Percentiles rank a stretch among this genome's conserved stretches.
phyloP scores from a whole-genome alignment of 768 basidiomycete genomes.

The Amanita subjunquillea region DNA sequence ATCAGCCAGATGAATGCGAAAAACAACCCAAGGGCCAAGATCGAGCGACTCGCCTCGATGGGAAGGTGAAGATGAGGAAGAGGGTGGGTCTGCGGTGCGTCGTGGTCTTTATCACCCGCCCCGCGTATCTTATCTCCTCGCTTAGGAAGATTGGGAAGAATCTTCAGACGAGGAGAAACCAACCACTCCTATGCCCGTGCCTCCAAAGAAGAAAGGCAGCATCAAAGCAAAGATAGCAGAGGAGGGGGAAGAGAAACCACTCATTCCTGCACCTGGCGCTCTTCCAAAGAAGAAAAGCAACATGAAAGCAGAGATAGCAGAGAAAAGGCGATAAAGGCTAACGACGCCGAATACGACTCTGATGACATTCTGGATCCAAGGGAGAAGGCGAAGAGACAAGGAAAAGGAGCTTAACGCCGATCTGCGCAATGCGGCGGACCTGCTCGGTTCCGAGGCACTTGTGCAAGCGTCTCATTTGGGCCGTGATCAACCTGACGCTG shows the following conservation, averaged over 20 bases:
- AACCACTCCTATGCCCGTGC: constrained; percentile 27
- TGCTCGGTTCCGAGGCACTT: constrained; percentile 64
- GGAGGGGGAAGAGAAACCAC: no score
- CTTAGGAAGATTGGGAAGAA: constrained; percentile 17
- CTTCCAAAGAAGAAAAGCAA: no score
- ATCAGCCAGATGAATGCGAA: constrained; percentile 6
- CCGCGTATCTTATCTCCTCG: background rate
- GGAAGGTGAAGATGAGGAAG: constrained; percentile 51
- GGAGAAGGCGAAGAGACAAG: constrained; percentile 67
- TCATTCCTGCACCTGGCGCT: no score
- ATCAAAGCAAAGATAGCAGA: constrained; percentile 83
- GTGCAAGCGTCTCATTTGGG: constrained; percentile 30
- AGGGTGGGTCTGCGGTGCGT: no score
- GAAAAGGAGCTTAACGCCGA: constrained; percentile 83
- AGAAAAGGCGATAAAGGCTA: no score
- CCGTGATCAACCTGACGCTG: background rate
- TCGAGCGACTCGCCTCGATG: constrained; percentile 33
- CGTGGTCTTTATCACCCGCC: no score
- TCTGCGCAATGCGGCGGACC: constrained; percentile 70
- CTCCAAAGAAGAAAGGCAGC: constrained; percentile 65
- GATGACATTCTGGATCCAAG: constrained; percentile 33
- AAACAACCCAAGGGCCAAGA: constrained; percentile 8
- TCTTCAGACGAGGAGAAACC: constrained; percentile 55
- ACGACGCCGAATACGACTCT: no score
- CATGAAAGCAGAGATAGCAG: no score